Conservation (phyloP, 352 stramenopile genomes). For the Globisporangium irregulare region DNA sequence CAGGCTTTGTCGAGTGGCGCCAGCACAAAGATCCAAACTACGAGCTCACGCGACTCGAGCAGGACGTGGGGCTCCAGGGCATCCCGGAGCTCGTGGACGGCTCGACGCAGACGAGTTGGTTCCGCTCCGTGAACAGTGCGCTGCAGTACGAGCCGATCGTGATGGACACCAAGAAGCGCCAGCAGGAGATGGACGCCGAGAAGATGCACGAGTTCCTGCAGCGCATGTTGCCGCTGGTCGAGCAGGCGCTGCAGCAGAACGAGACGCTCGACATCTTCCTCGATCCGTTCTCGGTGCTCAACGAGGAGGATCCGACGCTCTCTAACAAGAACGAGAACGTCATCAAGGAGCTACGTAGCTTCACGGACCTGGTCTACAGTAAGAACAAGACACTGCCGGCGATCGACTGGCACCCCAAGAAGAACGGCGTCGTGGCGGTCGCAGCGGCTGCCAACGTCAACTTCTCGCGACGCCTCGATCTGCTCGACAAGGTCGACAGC, state of each 20-base stretch:
- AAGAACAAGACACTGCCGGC: slow-evolving; percentile 89
- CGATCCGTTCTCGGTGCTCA: slow-evolving; percentile 68
- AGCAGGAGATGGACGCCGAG: slow-evolving; percentile 64
- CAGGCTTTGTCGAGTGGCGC: slow-evolving; percentile 82
- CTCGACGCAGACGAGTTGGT: slow-evolving; percentile 80
- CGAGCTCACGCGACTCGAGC: slow-evolving; percentile 70
- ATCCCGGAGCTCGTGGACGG: slow-evolving; percentile 66
- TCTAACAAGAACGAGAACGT: slow-evolving; percentile 85
- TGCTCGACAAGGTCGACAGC: slow-evolving; percentile 72
- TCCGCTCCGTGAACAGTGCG: slow-evolving; percentile 77
- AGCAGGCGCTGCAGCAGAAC: slow-evolving; percentile 81
- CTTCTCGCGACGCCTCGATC: slow-evolving; percentile 81
- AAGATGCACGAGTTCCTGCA: slow-evolving; percentile 68
- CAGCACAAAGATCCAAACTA: slow-evolving; percentile 86
- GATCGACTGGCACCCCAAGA: slow-evolving; percentile 91
- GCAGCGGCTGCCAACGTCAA: slow-evolving; percentile 82
- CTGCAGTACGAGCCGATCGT: slow-evolving; percentile 78
- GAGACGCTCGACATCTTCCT: slow-evolving; percentile 86
- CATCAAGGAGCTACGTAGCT: slow-evolving; percentile 90
- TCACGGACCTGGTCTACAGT: slow-evolving; percentile 93
- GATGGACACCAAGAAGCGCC: slow-evolving; percentile 35
- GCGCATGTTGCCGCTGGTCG: slow-evolving; percentile 59
- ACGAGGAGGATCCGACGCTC: slow-evolving; percentile 60
- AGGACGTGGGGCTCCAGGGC: slow-evolving; percentile 75
- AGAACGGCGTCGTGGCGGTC: slow-evolving; percentile 87